Base-by-base conservation (phyloP, 768 basidiomycete genomes). In the Pleurotus eryngii region DNA sequence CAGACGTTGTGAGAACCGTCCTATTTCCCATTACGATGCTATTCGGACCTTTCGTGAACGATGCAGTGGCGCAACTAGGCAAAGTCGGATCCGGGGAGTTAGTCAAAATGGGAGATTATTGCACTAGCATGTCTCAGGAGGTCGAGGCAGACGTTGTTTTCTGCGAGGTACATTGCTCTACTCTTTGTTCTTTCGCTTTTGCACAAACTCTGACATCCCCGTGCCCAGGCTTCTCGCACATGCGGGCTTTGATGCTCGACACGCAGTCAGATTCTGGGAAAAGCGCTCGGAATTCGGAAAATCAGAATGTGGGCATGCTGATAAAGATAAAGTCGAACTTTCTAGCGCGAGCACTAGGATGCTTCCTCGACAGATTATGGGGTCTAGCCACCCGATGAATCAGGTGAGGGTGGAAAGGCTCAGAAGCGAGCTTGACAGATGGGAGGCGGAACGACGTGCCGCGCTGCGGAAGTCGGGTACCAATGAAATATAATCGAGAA, bases 31-130 rank as follows among this genome's bases (percentile, higher is more conserved):
- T 95, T 49, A 97, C 92, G 3, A 93, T 91, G 88, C 65, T 95
- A 7, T 85, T 98, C 56, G 95, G 96, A 0, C 96, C 96, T 1
- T 97, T 98, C 68, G 85, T 98, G 58, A 95, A 96, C 66, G 96
- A 99, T 64, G 95, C 92, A 2, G 81, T 98, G 22, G 92, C 87
- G 0, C 84, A 90, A 51, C 64, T 94, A 54, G 87, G 92, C 22
- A 87, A 86, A 67, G 80, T 89, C 1, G 87, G 90, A 2, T 85
- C 87, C 9, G 84, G 85, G 2, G 88, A 95, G 65, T 76, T 95
- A 39, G 75, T 78, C 49, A 88, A 85, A 68, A 71, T 88, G 2
- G 84, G 84, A 22, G 86, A 89, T 63, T 79, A 83, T 51, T 95
- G 93, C 66, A 92, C 87, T 46, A 91, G 84, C 58, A 76, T 85